Base-by-base conservation (phyloP, 495 filamentous ascomycete genomes). In the Penicillium argentinense region DNA sequence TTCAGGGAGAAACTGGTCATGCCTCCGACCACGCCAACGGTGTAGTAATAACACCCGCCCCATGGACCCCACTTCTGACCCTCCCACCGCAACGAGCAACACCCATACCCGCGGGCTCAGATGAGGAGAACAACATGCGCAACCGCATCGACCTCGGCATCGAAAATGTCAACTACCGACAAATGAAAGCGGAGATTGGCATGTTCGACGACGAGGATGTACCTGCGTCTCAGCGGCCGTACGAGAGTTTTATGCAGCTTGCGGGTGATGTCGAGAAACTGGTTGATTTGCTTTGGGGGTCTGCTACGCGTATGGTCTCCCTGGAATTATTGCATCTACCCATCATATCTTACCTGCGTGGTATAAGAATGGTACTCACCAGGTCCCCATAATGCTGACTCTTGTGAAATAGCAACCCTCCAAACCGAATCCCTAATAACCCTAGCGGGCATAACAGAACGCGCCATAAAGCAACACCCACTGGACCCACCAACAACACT, bases 401-500 rank as follows among this genome's bases (percentile, higher is more conserved):
- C n/a, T n/a, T n/a, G n/a, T n/a, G n/a, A 26, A 21, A 18, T 54
- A 92, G 88, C 90, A 24, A 81, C 78, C 28, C 73, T 96, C n/a
- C 88, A 95, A 69, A 82, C 89, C 9, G 86, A 89, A 23, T 89
- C 86, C 57, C 74, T 96, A 8, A 79, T 96, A 17, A 86, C 81
- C 42, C 73, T 96, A 38, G 88, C 89, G 0, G 74, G 81, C 42
- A 71, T 89, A 19, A 64, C 88, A 12, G 79, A 79, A 47, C 78
- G 74, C 0, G 87, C 84, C 63, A 65, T 95, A 3, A 57, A 75
- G 5, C 71, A 77, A 1, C 91, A 92, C 64, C 74, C 81, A 0
- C 84, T 89, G n/a, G 67, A 82, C 0, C 80, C 84, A 0, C 57
- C 64, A 13, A 54, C 81, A 0, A 88, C 85, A 0, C 88, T 96